Percentiles rank a stretch among this genome's conserved stretches.
These are phyloP conservation scores for Isabelozyma pseudorhagii DNA, from an alignment of 805 yeast genomes.

Conservation along the genomic window DNA sequence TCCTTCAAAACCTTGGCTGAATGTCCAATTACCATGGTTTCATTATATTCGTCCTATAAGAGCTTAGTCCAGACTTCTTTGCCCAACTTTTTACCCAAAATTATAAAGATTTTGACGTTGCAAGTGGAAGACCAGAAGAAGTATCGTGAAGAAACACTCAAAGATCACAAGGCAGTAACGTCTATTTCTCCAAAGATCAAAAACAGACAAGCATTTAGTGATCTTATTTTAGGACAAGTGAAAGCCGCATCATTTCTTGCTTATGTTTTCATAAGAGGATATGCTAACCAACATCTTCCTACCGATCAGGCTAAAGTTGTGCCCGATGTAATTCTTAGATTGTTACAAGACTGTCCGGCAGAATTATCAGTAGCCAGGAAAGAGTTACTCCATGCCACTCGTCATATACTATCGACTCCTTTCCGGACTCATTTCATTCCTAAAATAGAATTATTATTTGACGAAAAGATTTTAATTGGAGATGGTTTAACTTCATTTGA, in stretches of 20 bases:
- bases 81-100: slow-evolving; percentile 76
- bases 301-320: slow-evolving; percentile 49
- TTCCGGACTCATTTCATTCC: slow-evolving; percentile 80
- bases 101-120: slow-evolving; percentile 66
- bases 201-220: slow-evolving; percentile 79
- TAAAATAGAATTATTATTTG: slow-evolving; percentile 78
- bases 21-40: slow-evolving; percentile 95
- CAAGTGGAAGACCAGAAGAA: slow-evolving; percentile 75
- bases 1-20: slow-evolving; percentile 93
- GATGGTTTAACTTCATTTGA: slow-evolving; percentile 90
- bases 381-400: slow-evolving; percentile 87
- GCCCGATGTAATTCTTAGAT: slow-evolving; percentile 82
- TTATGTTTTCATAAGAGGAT: slow-evolving; percentile 83
- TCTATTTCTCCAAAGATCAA: slow-evolving; percentile 72
- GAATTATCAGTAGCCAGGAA: slow-evolving; percentile 89
- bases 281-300: slow-evolving; percentile 58
- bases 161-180: slow-evolving; percentile 57
- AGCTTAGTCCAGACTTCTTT: slow-evolving; percentile 67
- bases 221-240: slow-evolving; percentile 88
- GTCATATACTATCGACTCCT: slow-evolving; percentile 92
- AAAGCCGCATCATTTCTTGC: slow-evolving; percentile 95
- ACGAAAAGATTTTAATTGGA: slow-evolving; percentile 85
- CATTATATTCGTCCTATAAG: slow-evolving; percentile 84
- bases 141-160: slow-evolving; percentile 44
- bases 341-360: slow-evolving; percentile 93